Evolutionary conservation across 768 basidiomycete species (phyloP), one percentile per base, ranked within the genome.

Genomic region (Tylopilus intermedius): DNA sequence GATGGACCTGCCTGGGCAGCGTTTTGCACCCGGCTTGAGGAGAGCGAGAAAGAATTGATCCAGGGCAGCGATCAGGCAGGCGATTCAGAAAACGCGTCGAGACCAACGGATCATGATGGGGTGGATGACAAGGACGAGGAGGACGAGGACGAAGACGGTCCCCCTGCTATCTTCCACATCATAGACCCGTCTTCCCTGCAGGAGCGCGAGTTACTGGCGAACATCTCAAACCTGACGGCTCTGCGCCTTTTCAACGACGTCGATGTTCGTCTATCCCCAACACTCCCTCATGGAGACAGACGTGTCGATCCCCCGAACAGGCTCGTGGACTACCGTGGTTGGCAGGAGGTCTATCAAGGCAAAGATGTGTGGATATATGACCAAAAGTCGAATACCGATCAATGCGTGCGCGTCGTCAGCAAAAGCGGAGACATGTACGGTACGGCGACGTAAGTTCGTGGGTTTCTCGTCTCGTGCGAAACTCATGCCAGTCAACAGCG

Each of bases 281-380:
- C 55, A 4, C 77, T 67, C 7, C 77, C 79, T 30, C 53, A 70
- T 2, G 80, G 75, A 26, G 65, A 70, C 26, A 76, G 71, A 45
- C 79, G 75, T 42, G 67, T 79, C 50, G 67, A 70, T 11, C 75
- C 80, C 11, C 74, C 73, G 21, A 81, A 84, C 63, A 75, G 79
- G 40, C 74, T 90, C 15, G 75, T 84, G 30, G 85, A 86, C 62
- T 68, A 72, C 46, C 72, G 72, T 26, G 82, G 84, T 3, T 82
- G 80, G 78, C 88, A 90, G 67, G 89, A 90, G 66, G 74, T 82
- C 14, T 91, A 90, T 62, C 62, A 64, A 3, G 88, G 89, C 10
- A 78, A 79, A 59, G 78, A 74, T 30, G 58, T 90, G 22, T 90
- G 89, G 89, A 76, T 90, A 47, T 91, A 89, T 62, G 88, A 90